Evolutionary conservation across 257 asterid species (phyloP), one percentile per base, ranked within the genome.

Genomic region (Cordia subcordata): DNA sequence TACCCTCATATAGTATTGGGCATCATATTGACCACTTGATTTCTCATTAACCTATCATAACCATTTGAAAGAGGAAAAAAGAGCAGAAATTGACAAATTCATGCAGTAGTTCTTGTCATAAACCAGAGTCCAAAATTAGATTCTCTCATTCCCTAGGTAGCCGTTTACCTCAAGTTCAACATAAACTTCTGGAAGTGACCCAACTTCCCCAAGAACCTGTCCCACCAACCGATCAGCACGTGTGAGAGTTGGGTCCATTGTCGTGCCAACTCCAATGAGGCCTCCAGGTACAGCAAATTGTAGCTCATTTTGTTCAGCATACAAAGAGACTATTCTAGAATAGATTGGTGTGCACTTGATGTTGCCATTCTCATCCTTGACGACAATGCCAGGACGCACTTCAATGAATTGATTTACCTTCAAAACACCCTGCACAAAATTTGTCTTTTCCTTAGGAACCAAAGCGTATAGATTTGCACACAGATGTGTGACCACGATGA

Each of bases 221-320:
- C 99, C 99, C 10, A 93, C 99, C 83, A 93, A 68, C 75, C 99
- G 80, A 77, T 93, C 99, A 58, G 99, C 99, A 68, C 97, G 99
- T 55, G 99, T 93, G 58, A 93, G 89, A 4, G 97, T 93, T 10
- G 97, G 97, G 75, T 93, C 97, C 97, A 89, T 93, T 14, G 99
- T 93, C 4, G 97, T 89, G 66, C 99, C 99, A 60, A 93, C 96
- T 63, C 99, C 99, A 61, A 93, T 93, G 40, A 93, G 96, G 54
- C 99, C 99, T 72, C 99, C 99, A 20, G 99, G 99, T 49, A 93
- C 99, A 40, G 99, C 99, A 76, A 79, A 93, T 63, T 93, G 99
- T 14, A 93, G 65, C 66, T 93, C 99, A 38, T 93, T 93, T 73
- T 86, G 97, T 74, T 93, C 99, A 10, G 99, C 96, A 40, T 66